Evolutionary conservation across 805 yeast species (phyloP), one percentile per base, ranked within the genome.

Genomic region (Lipomyces orientalis): DNA sequence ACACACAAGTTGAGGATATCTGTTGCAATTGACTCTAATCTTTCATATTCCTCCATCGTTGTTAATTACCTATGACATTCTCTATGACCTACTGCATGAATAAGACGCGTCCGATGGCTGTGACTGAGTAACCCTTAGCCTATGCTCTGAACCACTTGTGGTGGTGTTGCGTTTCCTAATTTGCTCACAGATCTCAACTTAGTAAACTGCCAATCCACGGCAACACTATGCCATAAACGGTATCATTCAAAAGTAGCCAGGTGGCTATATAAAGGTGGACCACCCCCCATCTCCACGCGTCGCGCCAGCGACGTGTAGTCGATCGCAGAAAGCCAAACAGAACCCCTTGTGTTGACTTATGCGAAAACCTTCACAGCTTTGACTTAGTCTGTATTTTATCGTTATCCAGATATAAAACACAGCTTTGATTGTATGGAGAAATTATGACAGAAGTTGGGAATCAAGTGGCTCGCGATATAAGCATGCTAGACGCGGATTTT

Each of bases 401-500:
- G 10, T 16, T n/a, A 16, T 43, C 49, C 49, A 14, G 22, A 43
- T n/a, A 43, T 43, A 16, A 14, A 14, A 6, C 49, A n/a, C 19
- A n/a, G 8, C 16, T 43, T 14, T 7, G n/a, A 43, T 43, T 43
- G 3, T 43, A 43, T 43, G 49, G 49, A 43, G 49, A 19, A n/a
- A 43, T 43, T 43, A 43, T 43, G 49, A 43, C 49, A n/a, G 49
- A 43, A 43, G 16, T 43, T 43, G 49, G 49, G n/a, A 43, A 8
- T 43, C 16, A 7, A n/a, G 8, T n/a, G 49, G n/a, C 22, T 19
- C 49, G 49, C 16, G 49, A 43, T 3, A 16, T 43, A 8, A 43
- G 22, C 8, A n/a, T n/a, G 49, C 9, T 43, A 19, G 49, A 43
- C 49, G 16, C 1, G 49, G 10, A 43, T 43, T 43, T 43, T 16